Evolutionary conservation across 2,329 filamentous ascomycete genomes (phyloP).

Genomic region (Sarocladiaceae sp.): DNA sequence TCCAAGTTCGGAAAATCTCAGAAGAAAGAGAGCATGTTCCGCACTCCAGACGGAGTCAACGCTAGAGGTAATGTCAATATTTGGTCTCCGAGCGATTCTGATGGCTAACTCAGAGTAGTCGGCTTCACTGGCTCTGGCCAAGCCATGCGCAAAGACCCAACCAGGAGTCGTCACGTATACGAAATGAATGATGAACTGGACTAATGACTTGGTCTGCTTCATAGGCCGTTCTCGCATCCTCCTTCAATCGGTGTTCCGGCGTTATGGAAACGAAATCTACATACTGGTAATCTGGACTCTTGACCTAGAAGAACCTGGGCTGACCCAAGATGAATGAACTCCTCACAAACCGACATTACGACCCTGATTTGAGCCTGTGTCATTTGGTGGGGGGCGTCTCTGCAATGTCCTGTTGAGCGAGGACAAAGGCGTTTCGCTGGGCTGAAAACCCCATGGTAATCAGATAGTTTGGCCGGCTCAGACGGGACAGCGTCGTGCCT

Average conservation of each 20-base stretch:
- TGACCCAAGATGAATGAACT: background rate
- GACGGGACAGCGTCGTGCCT: too few relatives aligned
- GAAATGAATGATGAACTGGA: constrained; percentile 70
- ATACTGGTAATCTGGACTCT: constrained; percentile 5
- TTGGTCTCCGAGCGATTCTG: background rate
- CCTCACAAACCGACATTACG: too few relatives aligned
- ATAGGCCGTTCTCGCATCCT: constrained; percentile 14
- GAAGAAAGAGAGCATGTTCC: constrained; percentile 96
- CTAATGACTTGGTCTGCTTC: constrained; percentile 33
- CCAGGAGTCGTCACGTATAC: constrained; percentile 78
- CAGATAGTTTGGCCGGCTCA: too few relatives aligned
- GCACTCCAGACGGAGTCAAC: constrained; percentile 78
- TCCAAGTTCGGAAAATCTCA: constrained; percentile 58
- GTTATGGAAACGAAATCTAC: background rate
- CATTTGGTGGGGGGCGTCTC: too few relatives aligned
- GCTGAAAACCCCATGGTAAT: too few relatives aligned
- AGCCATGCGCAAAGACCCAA: constrained; percentile 87
- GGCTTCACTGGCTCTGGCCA: constrained; percentile 95
- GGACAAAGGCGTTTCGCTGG: too few relatives aligned
- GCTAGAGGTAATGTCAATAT: constrained; percentile 64
- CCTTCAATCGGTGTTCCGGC: background rate
- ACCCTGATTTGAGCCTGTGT: too few relatives aligned
- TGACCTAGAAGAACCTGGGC: background rate
- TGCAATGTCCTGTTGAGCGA: too few relatives aligned
- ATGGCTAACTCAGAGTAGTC: constrained; percentile 48